Evolutionary conservation across 73 alveolate species (phyloP).

Genomic region (Durusdinium trenchii): DNA sequence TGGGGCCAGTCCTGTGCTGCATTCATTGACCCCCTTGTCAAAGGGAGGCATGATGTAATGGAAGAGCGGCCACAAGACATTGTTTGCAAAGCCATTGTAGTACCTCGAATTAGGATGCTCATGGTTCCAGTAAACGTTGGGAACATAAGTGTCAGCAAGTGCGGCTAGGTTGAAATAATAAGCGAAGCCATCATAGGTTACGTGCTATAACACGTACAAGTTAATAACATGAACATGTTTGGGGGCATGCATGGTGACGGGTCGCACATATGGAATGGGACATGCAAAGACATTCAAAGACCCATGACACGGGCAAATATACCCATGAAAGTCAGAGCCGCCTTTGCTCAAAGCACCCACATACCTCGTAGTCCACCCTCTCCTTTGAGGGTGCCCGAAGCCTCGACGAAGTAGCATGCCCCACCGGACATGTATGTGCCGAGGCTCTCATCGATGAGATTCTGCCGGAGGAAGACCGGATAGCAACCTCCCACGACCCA

Average conservation of each 20-base stretch:
- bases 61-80: slow-evolving; percentile 94
- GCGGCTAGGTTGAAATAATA: too few relatives aligned
- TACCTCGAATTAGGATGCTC: slow-evolving; percentile 19
- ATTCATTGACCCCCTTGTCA: slow-evolving; percentile 71
- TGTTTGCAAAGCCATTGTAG: slow-evolving; percentile 87
- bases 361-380: too few relatives aligned
- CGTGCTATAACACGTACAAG: too few relatives aligned
- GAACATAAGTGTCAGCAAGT: too few relatives aligned
- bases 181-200: too few relatives aligned
- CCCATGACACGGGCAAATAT: too few relatives aligned
- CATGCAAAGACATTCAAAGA: too few relatives aligned
- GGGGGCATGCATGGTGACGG: too few relatives aligned
- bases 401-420: neutral
- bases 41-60: slow-evolving; percentile 93
- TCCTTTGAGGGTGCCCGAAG: neutral
- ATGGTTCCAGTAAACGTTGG: neutral
- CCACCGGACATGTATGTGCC: neutral
- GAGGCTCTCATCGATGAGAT: slow-evolving; percentile 17
- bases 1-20: too few relatives aligned
- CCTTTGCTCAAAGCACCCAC: too few relatives aligned
- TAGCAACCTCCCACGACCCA: slow-evolving; percentile 25
- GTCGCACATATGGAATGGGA: too few relatives aligned
- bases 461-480: slow-evolving; percentile 52
- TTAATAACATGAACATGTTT: neutral
- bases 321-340: too few relatives aligned